Base-by-base conservation (phyloP, 2,329 filamentous ascomycete species). In the Dothistroma pini region DNA sequence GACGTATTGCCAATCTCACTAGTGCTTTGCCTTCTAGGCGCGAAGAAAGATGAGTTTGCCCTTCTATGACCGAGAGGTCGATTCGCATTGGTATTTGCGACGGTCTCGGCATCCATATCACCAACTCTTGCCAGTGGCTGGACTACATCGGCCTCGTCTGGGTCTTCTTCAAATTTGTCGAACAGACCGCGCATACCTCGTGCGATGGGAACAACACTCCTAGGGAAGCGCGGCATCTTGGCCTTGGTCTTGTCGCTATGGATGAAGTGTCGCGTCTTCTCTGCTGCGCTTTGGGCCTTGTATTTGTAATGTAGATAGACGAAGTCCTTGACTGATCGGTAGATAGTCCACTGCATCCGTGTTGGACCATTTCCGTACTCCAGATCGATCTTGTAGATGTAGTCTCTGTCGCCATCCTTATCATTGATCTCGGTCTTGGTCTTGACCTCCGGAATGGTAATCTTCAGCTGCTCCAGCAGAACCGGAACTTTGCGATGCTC, bases 281-380 rank as follows among this genome's bases (percentile, higher is more conserved):
- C 90, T 62, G 91, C 93, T 63, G 89, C 87, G 61, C 90, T 85
- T 61, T 93, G 89, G 57, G 96, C 81, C 74, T 95, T 96, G 82
- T 97, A 99, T 69, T 96, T 93, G 71, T 92, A 81, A 76, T 99
- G 95, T 38, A 99, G 80, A 69, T 97, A 96, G 68, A 91, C 86
- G 69, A 99, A 96, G 73, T 99, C 95, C 68, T 86, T 84, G 44
- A 97, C 84, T 10, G 91, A 93, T 57, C 95, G 85, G 70, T 91
- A 87, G 61, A 99, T 90, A 19, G 90, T 88, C 95, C 95, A 99
- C 72, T 90, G 91, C 96, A 99, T 97, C 60, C 95, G 85, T 58
- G 93, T 97, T 59, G 95, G 86, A 0, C 95, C 96, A 72, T 90
- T 97, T 14, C 95, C 95, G 74, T 99, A 99, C 74, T 99, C 95